Conservation (phyloP, 1,284 basidiomycete genomes). For the Ganoderma meredithae region DNA sequence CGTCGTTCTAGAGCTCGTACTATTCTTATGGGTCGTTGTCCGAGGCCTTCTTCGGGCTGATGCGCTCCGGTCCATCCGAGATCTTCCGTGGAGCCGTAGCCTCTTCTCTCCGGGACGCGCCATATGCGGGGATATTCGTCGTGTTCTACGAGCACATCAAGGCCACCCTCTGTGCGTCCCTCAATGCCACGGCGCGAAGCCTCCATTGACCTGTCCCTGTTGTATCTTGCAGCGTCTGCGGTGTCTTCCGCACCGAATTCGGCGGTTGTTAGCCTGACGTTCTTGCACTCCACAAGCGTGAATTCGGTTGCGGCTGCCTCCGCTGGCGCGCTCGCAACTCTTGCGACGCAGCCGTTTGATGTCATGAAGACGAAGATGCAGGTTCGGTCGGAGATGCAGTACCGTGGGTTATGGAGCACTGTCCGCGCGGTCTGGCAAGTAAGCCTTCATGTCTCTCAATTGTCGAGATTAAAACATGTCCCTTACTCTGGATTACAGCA, state of each 20-base stretch:
- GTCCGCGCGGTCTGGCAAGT: slow-evolving; percentile 74
- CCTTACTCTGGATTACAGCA: slow-evolving; percentile 54
- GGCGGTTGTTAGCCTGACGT: slow-evolving; percentile 46
- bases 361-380: slow-evolving; percentile 95
- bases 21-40: slow-evolving; percentile 77
- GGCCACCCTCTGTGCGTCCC: slow-evolving; percentile 63
- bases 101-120: slow-evolving; percentile 92
- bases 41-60: slow-evolving; percentile 66
- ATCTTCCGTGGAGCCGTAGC: slow-evolving; percentile 91
- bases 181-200: neutral
- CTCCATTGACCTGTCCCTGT: neutral
- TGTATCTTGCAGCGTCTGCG: slow-evolving; percentile 18
- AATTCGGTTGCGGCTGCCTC: slow-evolving; percentile 73
- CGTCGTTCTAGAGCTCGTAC: slow-evolving; percentile 69
- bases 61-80: slow-evolving; percentile 79
- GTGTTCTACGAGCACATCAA: slow-evolving; percentile 92
- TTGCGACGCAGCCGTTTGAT: slow-evolving; percentile 90
- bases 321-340: slow-evolving; percentile 83
- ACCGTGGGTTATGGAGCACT: slow-evolving; percentile 75
- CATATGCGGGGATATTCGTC: slow-evolving; percentile 94
- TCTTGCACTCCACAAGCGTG: slow-evolving; percentile 51
- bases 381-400: slow-evolving; percentile 76
- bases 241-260: slow-evolving; percentile 26
- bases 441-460: slow-evolving; percentile 33
- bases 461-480: neutral